These are phyloP conservation scores for Calocera viscosa DNA, from an alignment of 768 basidiomycete species.

Conservation along the genomic window DNA sequence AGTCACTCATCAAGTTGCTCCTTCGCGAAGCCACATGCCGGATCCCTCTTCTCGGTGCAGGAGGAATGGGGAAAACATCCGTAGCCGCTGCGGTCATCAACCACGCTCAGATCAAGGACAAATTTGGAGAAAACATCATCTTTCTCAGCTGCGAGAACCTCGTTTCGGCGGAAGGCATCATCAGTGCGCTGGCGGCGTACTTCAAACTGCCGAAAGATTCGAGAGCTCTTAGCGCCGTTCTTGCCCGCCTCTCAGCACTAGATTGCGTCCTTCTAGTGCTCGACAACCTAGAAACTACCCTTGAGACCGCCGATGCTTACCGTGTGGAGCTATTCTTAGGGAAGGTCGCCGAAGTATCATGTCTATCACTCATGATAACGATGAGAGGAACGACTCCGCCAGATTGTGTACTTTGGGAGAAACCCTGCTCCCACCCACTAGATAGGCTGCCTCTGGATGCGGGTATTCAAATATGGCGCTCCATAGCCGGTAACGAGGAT, in stretches of 20 bases:
- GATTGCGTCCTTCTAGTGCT: not conserved
- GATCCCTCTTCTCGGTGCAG: constrained; percentile 1
- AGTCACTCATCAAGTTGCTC: constrained; percentile 11
- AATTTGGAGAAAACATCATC: not conserved
- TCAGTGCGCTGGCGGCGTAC: not conserved
- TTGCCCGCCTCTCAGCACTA: not conserved
- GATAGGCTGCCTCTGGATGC: not conserved
- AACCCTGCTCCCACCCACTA: not conserved
- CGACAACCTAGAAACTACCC: not conserved
- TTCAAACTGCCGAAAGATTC: not conserved
- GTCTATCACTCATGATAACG: not conserved
- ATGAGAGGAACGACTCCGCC: not conserved
- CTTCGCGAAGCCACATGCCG: not conserved
- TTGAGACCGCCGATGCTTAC: not conserved
- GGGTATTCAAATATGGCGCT: constrained; percentile 8
- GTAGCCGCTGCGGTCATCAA: not conserved
- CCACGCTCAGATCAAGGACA: not conserved
- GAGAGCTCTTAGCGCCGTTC: not conserved
- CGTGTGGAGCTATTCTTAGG: not conserved
- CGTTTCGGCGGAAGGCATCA: not conserved
- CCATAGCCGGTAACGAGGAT: constrained; percentile 16
- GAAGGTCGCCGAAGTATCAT: not conserved
- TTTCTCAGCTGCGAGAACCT: not conserved
- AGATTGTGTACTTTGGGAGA: not conserved
- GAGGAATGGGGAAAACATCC: not conserved